phyloP scores from a whole-genome alignment of 73 alveolate species.

The Tetrahymena borealis region DNA sequence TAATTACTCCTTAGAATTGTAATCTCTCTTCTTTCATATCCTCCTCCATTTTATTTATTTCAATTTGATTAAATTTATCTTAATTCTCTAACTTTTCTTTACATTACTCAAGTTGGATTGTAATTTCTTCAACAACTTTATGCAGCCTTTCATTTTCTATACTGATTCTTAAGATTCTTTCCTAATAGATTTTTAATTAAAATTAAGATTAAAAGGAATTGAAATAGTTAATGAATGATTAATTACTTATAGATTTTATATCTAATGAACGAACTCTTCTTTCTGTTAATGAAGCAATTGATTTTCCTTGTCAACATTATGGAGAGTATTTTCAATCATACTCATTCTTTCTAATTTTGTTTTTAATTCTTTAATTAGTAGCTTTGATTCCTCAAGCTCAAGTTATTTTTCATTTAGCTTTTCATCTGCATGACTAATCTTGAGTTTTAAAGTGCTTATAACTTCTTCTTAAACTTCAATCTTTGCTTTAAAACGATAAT shows the following conservation, averaged over 20 bases:
- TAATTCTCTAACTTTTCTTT: background rate
- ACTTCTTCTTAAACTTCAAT: background rate
- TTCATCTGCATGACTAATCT: background rate
- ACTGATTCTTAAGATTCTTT: background rate
- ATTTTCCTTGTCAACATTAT: background rate
- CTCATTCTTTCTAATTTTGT: background rate
- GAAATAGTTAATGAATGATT: background rate
- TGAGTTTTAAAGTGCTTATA: background rate
- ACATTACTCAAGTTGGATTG: background rate
- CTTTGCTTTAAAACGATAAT: background rate
- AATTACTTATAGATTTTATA: background rate
- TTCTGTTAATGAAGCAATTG: background rate
- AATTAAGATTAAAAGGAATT: no score
- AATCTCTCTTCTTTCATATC: background rate
- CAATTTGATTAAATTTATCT: background rate
- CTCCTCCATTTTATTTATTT: background rate
- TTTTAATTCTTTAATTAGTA: background rate
- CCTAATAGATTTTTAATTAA: background rate
- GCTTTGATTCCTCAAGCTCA: background rate
- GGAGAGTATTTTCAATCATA: background rate
- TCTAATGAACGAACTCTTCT: background rate
- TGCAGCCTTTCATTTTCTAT: background rate
- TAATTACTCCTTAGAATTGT: background rate
- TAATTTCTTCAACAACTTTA: background rate
- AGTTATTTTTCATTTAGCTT: background rate